These are phyloP conservation scores for Teratosphaeria viscida DNA, from an alignment of 2,329 filamentous ascomycete genomes.

Conservation along the genomic window DNA sequence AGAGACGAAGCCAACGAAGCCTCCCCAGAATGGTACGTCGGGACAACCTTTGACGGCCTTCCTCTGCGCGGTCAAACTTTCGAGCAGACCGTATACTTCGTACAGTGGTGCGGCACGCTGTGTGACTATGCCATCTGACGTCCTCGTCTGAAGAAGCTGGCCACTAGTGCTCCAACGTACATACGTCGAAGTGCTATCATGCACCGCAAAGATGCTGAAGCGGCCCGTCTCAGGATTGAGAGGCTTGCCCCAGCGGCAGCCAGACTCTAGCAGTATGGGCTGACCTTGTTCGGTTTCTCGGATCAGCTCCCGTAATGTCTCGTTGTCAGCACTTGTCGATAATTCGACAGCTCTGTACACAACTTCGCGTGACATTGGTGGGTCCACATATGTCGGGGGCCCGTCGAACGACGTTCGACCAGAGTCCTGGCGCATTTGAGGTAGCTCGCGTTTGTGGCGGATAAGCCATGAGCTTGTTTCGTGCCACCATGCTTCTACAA, in stretches of 20 bases:
- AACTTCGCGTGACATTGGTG: background rate
- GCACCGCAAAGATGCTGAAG: slow-evolving; percentile 64
- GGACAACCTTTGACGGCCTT: slow-evolving; percentile 24
- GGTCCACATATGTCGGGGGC: background rate
- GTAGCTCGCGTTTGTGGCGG: background rate
- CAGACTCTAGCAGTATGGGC: slow-evolving; percentile 39
- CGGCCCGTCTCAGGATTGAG: slow-evolving; percentile 44
- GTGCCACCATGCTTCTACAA: slow-evolving; percentile 68
- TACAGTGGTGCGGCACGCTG: slow-evolving; percentile 13
- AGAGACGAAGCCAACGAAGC: slow-evolving; percentile 73
- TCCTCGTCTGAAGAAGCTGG: slow-evolving; percentile 6
- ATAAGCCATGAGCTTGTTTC: slow-evolving; percentile 33
- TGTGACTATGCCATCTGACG: background rate
- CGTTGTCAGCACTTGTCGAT: background rate
- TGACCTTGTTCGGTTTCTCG: slow-evolving; percentile 20
- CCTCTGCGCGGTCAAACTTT: slow-evolving; percentile 28
- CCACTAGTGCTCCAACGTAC: slow-evolving; percentile 14
- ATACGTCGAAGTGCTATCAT: slow-evolving; percentile 31
- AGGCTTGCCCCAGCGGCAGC: slow-evolving; percentile 30
- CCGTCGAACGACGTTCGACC: background rate
- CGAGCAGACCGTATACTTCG: slow-evolving; percentile 31
- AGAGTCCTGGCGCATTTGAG: background rate
- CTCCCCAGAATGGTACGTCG: slow-evolving; percentile 60
- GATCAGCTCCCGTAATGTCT: slow-evolving; percentile 26
- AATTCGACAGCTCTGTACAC: background rate